phyloP scores from a whole-genome alignment of 495 filamentous ascomycete species.

The Aspergillus sclerotiicarbonarius region DNA sequence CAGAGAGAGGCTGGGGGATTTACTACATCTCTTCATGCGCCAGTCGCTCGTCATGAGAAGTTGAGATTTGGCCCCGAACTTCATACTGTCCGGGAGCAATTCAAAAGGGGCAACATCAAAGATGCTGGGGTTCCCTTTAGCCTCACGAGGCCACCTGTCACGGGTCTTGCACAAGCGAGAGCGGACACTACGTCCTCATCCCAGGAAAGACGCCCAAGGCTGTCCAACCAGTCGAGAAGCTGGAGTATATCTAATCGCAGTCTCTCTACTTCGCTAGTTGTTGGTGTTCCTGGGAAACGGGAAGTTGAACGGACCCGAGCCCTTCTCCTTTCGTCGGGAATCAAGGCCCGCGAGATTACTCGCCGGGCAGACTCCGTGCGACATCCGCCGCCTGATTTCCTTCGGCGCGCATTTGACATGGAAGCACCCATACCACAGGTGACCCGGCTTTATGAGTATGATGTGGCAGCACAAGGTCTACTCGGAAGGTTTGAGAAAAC shows the following conservation, averaged over 20 bases:
- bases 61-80: conserved; percentile 30
- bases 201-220: conserved; percentile 18
- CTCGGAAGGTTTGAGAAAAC: conserved; percentile 54
- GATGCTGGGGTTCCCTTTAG: conserved; percentile 34
- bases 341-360: conserved; percentile 78
- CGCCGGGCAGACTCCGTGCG: conserved; percentile 57
- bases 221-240: conserved; percentile 31
- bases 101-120: conserved; percentile 27
- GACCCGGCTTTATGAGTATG: conserved; percentile 60
- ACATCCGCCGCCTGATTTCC: conserved; percentile 40
- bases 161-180: conserved; percentile 45
- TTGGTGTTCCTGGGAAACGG: conserved; percentile 44
- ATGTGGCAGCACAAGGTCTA: conserved; percentile 66
- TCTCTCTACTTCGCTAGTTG: conserved; percentile 34
- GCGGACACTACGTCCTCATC: conserved; percentile 32
- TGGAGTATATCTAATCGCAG: conserved; percentile 72
- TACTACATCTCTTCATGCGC: conserved; percentile 13
- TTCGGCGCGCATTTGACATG: conserved; percentile 27
- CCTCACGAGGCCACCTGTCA: conserved; percentile 42
- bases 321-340: conserved; percentile 74
- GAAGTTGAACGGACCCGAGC: conserved; percentile 74
- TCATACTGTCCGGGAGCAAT: conserved; percentile 25
- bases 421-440: conserved; percentile 45
- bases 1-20: conserved; percentile 9
- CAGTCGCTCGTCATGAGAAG: conserved; percentile 8